Percentiles rank a stretch among this genome's conserved stretches.
Evolutionary conservation across 2,329 filamentous ascomycete species (phyloP).

Genomic region (Grosmannia penicillata): DNA sequence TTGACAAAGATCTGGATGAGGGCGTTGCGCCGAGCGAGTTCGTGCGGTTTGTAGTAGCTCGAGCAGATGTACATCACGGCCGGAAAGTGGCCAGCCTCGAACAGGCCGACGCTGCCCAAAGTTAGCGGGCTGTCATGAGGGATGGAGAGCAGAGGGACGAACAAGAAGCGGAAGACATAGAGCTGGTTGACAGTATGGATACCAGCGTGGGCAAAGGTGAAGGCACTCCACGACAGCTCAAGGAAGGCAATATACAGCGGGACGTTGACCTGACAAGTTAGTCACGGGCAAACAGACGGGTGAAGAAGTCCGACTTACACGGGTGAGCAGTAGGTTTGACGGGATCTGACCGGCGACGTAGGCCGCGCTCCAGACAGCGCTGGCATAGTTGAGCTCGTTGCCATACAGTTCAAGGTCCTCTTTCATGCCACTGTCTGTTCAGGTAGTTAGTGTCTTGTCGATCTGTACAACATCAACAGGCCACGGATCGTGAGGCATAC

Average conservation of each 20-base stretch:
- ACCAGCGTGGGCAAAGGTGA: slow-evolving; percentile 15
- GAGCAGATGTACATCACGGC: slow-evolving; percentile 17
- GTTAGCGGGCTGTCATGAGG: background rate
- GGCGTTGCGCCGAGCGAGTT: slow-evolving; percentile 15
- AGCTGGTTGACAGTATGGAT: slow-evolving; percentile 13
- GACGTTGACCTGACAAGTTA: slow-evolving; percentile 29
- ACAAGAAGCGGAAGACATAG: slow-evolving; percentile 15
- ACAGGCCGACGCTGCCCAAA: slow-evolving; percentile 12
- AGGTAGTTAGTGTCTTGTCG: background rate
- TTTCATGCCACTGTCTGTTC: slow-evolving; percentile 16
- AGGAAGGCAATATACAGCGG: slow-evolving; percentile 33
- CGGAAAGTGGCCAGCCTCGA: slow-evolving; percentile 17
- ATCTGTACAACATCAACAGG: background rate
- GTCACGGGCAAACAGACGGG: slow-evolving; percentile 39
- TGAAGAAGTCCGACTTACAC: slow-evolving; percentile 28
- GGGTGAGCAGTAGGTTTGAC: slow-evolving; percentile 30
- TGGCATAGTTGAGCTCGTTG: slow-evolving; percentile 21
- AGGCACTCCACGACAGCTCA: slow-evolving; percentile 18
- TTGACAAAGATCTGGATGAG: slow-evolving; percentile 15
- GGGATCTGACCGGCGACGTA: slow-evolving; percentile 18
- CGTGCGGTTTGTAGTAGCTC: slow-evolving; percentile 17
- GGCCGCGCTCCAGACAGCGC: slow-evolving; percentile 24
- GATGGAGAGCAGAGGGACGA: background rate
- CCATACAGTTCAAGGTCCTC: slow-evolving; percentile 17
- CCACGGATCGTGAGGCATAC: too few species aligned